Percentiles rank a stretch among this genome's conserved stretches.
Evolutionary conservation across 2,329 filamentous ascomycete genomes (phyloP).

Genomic region (Aspergillus ochraceus): DNA sequence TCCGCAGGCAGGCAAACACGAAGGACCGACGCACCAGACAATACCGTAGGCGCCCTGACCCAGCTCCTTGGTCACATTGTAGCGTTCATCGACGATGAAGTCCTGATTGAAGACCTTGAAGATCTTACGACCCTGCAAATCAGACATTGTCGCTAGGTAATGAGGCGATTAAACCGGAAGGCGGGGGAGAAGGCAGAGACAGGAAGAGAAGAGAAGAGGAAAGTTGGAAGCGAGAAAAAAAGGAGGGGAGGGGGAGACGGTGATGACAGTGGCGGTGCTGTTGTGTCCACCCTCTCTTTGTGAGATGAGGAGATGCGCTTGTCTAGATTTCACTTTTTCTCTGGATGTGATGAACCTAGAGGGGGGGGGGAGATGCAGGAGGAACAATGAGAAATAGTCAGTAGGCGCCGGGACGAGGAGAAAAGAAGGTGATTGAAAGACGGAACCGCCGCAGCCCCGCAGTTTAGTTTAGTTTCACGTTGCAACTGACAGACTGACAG

Average conservation of each 20-base stretch:
- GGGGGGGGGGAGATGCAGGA: constrained; percentile 2
- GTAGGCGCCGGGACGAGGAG: not conserved
- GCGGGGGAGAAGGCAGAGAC: constrained; percentile 2
- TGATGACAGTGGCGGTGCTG: not conserved
- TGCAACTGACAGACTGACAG: not conserved
- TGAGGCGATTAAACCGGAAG: constrained; percentile 3
- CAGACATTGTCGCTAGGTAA: constrained; percentile 49
- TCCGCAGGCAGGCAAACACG: not conserved
- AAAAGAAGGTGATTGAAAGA: not conserved
- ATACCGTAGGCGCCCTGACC: constrained; percentile 98
- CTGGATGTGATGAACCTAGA: too few relatives aligned
- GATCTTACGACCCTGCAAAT: constrained; percentile 75
- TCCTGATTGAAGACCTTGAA: constrained; percentile 99
- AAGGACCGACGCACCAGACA: constrained; percentile 70
- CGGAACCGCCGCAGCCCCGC: not conserved
- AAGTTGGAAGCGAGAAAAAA: constrained; percentile 8
- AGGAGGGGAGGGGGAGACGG: constrained; percentile 11
- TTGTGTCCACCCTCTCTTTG: not conserved
- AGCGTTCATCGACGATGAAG: constrained; percentile 96
- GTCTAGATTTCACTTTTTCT: not conserved
- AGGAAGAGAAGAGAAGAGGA: not conserved
- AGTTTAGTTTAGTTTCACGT: not conserved
- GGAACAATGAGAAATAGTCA: constrained; percentile 18
- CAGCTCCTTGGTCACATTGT: constrained; percentile 97
- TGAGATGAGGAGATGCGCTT: not conserved